Percentiles rank a stretch among this genome's conserved stretches.
Conservation (phyloP, 208 protist genomes). For the Leishmania major region DNA sequence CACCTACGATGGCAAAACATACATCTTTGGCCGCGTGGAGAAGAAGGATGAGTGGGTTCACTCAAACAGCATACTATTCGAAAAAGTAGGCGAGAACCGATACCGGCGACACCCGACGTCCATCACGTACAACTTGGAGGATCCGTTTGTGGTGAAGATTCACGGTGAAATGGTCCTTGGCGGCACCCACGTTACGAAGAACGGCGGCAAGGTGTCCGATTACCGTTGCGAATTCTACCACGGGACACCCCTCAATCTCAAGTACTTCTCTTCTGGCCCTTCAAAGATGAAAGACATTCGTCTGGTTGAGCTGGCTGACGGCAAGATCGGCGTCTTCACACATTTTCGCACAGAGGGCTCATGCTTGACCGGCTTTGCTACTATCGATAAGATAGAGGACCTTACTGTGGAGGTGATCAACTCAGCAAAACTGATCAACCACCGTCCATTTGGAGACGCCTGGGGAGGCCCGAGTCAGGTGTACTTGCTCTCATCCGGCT, state of each 20-base stretch:
- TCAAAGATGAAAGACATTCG: constrained; percentile 67
- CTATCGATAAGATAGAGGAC: constrained; percentile 54
- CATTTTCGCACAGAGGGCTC: constrained; percentile 52
- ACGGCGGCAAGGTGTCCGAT: constrained; percentile 37
- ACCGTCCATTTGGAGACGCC: constrained; percentile 50
- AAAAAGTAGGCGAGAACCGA: constrained; percentile 43
- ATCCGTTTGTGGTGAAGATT: constrained; percentile 63
- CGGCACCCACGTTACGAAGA: constrained; percentile 55
- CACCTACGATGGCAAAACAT: constrained; percentile 48
- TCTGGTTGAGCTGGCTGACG: constrained; percentile 48
- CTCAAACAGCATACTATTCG: constrained; percentile 53
- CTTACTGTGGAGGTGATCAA: constrained; percentile 55
- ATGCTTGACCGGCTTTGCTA: constrained; percentile 56
- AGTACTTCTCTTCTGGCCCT: constrained; percentile 55
- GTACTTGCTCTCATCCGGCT: constrained; percentile 45
- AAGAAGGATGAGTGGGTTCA: constrained; percentile 58
- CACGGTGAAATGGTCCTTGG: constrained; percentile 68
- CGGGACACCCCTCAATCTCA: constrained; percentile 38
- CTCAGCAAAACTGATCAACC: constrained; percentile 54
- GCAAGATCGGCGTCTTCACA: constrained; percentile 62
- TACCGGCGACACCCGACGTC: constrained; percentile 31
- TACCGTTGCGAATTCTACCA: constrained; percentile 70
- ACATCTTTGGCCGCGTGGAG: constrained; percentile 66
- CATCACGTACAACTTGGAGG: constrained; percentile 55
- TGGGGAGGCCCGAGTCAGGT: constrained; percentile 59